phyloP scores from a whole-genome alignment of 192 early-diverging fungal genomes.

The Entomortierella parvispora region DNA sequence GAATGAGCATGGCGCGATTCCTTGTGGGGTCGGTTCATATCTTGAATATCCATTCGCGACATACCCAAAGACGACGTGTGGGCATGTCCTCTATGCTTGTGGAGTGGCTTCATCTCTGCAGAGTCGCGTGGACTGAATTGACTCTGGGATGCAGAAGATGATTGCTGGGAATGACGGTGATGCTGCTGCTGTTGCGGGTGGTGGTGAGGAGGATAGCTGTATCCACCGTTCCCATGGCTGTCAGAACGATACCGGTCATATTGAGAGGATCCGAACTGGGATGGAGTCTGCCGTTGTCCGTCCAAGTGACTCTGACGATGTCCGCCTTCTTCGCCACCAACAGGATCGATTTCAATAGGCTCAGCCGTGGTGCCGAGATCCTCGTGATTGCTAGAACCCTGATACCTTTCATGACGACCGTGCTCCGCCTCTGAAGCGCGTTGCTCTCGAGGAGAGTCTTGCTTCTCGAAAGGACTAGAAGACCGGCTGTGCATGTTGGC shows the following conservation, averaged over 20 bases:
- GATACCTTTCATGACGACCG: too few relatives aligned
- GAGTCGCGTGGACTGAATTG: constrained; percentile 20
- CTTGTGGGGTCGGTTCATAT: constrained; percentile 10
- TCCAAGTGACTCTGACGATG: too few relatives aligned
- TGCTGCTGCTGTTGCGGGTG: constrained; percentile 21
- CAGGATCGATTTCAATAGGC: too few relatives aligned
- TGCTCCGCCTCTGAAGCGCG: too few relatives aligned
- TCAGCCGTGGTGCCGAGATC: too few relatives aligned
- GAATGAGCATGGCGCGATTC: constrained; percentile 35
- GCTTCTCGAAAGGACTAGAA: neutral
- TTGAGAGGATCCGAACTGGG: too few relatives aligned
- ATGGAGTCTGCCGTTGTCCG: too few relatives aligned
- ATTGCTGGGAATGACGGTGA: neutral
- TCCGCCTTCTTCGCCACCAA: too few relatives aligned
- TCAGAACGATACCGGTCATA: neutral
- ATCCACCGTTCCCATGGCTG: neutral
- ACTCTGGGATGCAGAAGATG: neutral
- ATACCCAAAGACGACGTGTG: constrained; percentile 38
- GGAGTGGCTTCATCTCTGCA: constrained; percentile 13
- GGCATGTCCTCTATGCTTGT: constrained; percentile 31
- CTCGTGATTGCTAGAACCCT: too few relatives aligned
- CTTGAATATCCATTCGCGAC: constrained; percentile 44
- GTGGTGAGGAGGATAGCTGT: neutral
- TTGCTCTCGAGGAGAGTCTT: too few relatives aligned
- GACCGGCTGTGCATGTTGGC: neutral